Percentiles rank a stretch among this genome's conserved stretches.
These are phyloP conservation scores for Xylaria sp. DNA, from an alignment of 495 filamentous ascomycete species.

Conservation along the genomic window DNA sequence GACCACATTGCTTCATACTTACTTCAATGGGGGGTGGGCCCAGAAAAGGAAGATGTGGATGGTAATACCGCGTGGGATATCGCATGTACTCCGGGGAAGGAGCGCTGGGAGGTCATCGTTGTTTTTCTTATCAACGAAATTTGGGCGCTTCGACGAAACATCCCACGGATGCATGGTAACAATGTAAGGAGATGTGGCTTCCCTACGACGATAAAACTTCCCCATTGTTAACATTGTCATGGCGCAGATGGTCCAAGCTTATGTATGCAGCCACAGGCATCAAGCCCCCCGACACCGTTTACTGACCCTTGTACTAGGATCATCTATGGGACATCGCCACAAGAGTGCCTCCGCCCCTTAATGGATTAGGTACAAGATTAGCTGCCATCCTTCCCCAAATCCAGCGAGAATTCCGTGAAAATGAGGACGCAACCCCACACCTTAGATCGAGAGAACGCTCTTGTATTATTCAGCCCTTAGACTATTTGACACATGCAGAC, in stretches of 20 bases:
- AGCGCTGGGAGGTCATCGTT: background rate
- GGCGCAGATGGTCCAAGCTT: background rate
- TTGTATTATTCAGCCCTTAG: background rate
- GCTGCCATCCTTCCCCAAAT: background rate
- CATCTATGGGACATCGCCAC: too few relatives aligned
- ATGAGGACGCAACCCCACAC: background rate
- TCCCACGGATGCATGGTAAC: background rate
- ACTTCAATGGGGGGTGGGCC: background rate
- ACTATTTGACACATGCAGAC: too few relatives aligned
- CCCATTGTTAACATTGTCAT: background rate
- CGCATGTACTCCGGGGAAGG: background rate
- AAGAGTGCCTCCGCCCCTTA: too few relatives aligned
- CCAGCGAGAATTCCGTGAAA: background rate
- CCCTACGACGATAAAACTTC: too few relatives aligned
- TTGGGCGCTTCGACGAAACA: too few relatives aligned
- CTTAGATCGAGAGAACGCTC: constrained; percentile 4
- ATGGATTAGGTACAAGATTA: background rate
- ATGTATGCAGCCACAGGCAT: background rate
- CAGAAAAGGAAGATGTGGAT: background rate
- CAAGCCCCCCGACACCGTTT: background rate
- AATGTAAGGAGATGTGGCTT: background rate
- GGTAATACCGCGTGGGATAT: background rate
- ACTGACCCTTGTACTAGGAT: background rate
- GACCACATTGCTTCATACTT: background rate
- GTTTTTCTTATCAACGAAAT: background rate